These are phyloP conservation scores for Desmodesmus armatus DNA, from an alignment of 139 green algal genomes.

Conservation along the genomic window DNA sequence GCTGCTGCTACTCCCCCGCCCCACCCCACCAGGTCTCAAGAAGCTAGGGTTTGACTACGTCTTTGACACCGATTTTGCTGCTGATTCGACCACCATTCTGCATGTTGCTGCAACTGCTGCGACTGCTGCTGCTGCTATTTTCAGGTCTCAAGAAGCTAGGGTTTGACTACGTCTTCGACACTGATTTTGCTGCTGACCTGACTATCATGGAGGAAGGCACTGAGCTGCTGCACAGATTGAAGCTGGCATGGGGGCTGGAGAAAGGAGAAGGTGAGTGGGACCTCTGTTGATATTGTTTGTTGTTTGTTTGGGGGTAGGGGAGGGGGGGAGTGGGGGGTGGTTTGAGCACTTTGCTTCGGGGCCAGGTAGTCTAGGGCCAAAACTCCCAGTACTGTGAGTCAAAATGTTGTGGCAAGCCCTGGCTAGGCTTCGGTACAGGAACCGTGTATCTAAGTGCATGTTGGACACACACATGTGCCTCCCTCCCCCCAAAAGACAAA, in stretches of 20 bases:
- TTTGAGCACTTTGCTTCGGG: too few relatives aligned
- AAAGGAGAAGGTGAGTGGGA: background rate
- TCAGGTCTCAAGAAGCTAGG: constrained; percentile 61
- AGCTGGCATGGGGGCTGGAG: constrained; percentile 36
- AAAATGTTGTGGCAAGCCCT: too few relatives aligned
- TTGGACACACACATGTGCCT: too few relatives aligned
- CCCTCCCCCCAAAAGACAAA: too few relatives aligned
- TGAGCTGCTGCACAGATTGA: constrained; percentile 53
- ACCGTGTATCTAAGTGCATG: too few relatives aligned
- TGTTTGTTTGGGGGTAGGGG: background rate
- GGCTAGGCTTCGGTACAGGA: too few relatives aligned
- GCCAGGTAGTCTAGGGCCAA: too few relatives aligned
- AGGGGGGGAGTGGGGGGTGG: background rate
- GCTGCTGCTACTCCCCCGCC: too few relatives aligned
- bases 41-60: background rate
- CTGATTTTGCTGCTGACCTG: constrained; percentile 73
- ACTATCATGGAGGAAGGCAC: constrained; percentile 84
- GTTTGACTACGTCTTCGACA: constrained; percentile 79
- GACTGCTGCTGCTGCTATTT: background rate
- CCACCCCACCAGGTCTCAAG: too few relatives aligned
- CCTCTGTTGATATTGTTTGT: background rate
- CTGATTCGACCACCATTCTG: too few relatives aligned
- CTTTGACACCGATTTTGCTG: background rate
- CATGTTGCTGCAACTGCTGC: too few relatives aligned
- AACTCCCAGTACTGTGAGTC: too few relatives aligned